These are phyloP conservation scores for Claviceps sp. DNA, from an alignment of 2,329 filamentous ascomycete species.

Conservation along the genomic window DNA sequence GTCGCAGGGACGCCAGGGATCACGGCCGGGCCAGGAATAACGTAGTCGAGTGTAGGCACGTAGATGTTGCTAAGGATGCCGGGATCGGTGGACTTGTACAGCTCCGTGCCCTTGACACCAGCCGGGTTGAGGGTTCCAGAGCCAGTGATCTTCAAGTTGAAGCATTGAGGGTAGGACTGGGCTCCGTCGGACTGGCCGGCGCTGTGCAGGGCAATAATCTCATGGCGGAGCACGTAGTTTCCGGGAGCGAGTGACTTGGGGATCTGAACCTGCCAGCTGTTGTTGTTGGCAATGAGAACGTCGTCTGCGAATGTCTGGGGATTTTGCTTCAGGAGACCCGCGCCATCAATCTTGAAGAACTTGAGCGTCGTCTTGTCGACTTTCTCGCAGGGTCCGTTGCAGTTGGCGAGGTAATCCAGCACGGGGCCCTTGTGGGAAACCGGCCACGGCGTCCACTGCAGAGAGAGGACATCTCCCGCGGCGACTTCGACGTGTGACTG, in stretches of 20 bases:
- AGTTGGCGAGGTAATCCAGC: constrained; percentile 32
- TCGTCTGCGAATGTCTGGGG: constrained; percentile 27
- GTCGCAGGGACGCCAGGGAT: constrained; percentile 14
- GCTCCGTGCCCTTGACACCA: constrained; percentile 21
- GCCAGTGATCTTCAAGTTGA: constrained; percentile 34
- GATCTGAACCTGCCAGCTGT: constrained; percentile 36
- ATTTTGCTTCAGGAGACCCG: constrained; percentile 23
- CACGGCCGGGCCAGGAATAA: constrained; percentile 20
- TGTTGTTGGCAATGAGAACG: constrained; percentile 35
- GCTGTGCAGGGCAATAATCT: constrained; percentile 40
- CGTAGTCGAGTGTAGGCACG: constrained; percentile 13
- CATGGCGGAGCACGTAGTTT: constrained; percentile 42
- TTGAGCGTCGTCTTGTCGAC: constrained; percentile 28
- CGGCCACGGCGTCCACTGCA: constrained; percentile 37
- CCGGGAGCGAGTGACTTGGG: constrained; percentile 32
- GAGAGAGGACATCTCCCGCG: constrained; percentile 30
- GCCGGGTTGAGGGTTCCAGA: constrained; percentile 20
- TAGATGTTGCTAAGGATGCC: constrained; percentile 24
- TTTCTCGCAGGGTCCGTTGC: constrained; percentile 26
- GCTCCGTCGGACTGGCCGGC: constrained; percentile 28
- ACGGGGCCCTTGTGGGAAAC: constrained; percentile 33
- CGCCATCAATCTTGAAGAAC: constrained; percentile 34
- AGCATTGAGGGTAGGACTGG: constrained; percentile 40
- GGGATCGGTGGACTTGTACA: constrained; percentile 22
- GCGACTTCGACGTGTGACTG: constrained; percentile 25